These are phyloP conservation scores for Hyaloscypha bicolor DNA, from an alignment of 495 filamentous ascomycete species.

Conservation along the genomic window DNA sequence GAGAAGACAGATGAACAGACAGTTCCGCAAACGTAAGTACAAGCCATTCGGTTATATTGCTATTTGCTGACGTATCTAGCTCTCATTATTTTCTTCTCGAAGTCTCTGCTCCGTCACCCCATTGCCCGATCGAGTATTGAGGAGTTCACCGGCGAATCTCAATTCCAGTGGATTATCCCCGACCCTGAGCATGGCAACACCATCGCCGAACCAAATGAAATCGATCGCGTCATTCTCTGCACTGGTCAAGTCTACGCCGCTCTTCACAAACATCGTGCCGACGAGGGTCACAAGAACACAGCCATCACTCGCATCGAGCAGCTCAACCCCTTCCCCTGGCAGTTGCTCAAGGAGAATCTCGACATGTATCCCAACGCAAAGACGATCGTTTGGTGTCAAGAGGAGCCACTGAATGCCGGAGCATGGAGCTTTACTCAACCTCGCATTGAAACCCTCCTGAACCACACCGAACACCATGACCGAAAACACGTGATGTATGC, in stretches of 20 bases:
- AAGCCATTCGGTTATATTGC: neutral
- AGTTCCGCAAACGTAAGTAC: conserved; percentile 95
- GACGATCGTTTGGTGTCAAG: conserved; percentile 94
- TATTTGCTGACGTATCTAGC: conserved; percentile 48
- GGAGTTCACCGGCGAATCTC: conserved; percentile 84
- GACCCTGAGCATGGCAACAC: conserved; percentile 78
- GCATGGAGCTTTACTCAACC: conserved; percentile 95
- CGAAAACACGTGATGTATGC: conserved; percentile 96
- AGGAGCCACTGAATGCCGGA: conserved; percentile 96
- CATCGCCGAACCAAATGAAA: conserved; percentile 80
- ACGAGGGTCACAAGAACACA: conserved; percentile 80
- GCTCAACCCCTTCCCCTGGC: conserved; percentile 98
- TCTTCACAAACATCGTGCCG: conserved; percentile 85
- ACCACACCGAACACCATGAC: conserved; percentile 87
- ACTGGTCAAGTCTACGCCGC: conserved; percentile 92
- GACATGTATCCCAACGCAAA: conserved; percentile 95
- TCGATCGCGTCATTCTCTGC: conserved; percentile 93
- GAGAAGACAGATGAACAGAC: conserved; percentile 95
- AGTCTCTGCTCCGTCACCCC: conserved; percentile 90
- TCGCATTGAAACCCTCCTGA: conserved; percentile 92
- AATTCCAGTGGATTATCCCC: conserved; percentile 95
- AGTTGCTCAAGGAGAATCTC: conserved; percentile 91
- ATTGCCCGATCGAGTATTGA: conserved; percentile 85
- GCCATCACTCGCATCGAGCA: conserved; percentile 97
- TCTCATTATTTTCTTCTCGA: conserved; percentile 96